phyloP scores from a whole-genome alignment of 805 yeast species.

The Saturnispora saitoi region DNA sequence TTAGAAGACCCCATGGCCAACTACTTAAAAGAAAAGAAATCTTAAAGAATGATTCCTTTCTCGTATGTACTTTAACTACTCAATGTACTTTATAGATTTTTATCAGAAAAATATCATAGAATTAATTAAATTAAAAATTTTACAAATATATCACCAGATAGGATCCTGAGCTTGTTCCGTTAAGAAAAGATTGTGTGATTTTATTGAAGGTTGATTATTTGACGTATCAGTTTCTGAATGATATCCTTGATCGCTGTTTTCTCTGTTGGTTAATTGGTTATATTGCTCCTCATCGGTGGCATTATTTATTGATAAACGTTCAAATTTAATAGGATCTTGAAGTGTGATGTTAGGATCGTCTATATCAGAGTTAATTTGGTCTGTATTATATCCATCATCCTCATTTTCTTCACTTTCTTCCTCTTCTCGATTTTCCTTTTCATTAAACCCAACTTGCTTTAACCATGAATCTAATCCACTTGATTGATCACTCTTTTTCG shows the following conservation, averaged over 20 bases:
- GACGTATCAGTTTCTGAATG: not conserved
- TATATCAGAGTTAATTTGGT: not conserved
- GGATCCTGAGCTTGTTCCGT: constrained; percentile 2
- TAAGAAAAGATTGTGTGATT: not conserved
- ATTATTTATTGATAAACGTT: not conserved
- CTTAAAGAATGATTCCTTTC: not conserved
- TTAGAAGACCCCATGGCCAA: constrained; percentile 6
- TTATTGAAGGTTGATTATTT: not conserved
- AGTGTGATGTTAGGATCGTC: not conserved
- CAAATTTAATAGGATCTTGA: constrained; percentile 8
- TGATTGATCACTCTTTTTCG: constrained; percentile 79
- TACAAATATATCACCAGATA: not conserved
- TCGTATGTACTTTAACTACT: not conserved
- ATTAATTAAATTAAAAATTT: not conserved
- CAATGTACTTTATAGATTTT: not conserved
- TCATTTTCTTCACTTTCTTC: constrained; percentile 4
- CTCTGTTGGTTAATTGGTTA: not conserved
- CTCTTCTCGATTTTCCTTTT: constrained; percentile 1
- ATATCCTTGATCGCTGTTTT: not conserved
- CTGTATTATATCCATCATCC: not conserved
- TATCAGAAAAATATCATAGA: too few relatives aligned
- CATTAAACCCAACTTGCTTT: not conserved
- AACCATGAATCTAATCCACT: constrained; percentile 53
- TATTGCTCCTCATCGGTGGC: not conserved
- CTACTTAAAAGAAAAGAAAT: constrained; percentile 1